Conservation (phyloP, 176 grass and related monocot species). For the Oryza rufipogon region DNA sequence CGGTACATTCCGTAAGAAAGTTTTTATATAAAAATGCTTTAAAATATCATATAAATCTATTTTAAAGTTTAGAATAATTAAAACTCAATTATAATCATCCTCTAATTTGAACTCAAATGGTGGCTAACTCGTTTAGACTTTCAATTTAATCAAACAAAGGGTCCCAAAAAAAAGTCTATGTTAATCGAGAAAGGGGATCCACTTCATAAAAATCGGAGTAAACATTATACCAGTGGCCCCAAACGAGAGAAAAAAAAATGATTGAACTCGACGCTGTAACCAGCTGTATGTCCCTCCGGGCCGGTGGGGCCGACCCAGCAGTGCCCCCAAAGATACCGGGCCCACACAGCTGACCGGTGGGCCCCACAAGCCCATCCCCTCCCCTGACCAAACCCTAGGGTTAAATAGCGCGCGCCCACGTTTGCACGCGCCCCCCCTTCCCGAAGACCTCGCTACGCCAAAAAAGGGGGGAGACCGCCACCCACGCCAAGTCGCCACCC, state of each 20-base stretch:
- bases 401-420: conserved; percentile 56
- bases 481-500: neutral
- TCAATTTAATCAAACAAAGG: neutral
- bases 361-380: neutral
- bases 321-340: neutral
- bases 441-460: conserved; percentile 50
- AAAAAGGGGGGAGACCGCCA: conserved; percentile 17
- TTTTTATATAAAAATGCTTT: no score
- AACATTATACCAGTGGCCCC: neutral
- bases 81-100: no score
- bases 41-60: no score
- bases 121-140: neutral
- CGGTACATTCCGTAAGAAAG: no score
- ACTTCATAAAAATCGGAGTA: neutral
- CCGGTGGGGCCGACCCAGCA: neutral
- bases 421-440: conserved; percentile 38
- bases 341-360: neutral
- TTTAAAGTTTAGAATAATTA: no score
- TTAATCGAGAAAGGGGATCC: neutral
- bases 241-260: neutral
- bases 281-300: conserved; percentile 23
- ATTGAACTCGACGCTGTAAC: conserved; percentile 15
- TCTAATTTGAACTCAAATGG: no score
- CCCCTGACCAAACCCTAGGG: conserved; percentile 80
- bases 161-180: neutral